Conservation (phyloP, 2,329 filamentous ascomycete species). For the Verticillium albo-atrum region DNA sequence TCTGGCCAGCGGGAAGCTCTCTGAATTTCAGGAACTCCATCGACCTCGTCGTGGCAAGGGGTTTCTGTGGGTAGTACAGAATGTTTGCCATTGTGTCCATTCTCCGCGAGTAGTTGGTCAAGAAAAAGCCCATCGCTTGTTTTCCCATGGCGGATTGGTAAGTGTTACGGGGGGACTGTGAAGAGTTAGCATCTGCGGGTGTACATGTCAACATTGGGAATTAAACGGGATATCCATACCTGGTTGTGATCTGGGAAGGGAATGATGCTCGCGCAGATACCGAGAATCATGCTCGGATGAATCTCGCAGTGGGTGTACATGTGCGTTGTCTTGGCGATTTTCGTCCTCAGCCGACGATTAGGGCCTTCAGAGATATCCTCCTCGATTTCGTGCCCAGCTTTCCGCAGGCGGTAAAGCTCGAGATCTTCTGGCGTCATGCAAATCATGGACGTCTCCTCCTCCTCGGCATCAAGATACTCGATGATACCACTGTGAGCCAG, state of each 20-base stretch:
- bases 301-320: slow-evolving; percentile 99
- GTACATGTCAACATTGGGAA: background rate
- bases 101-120: slow-evolving; percentile 92
- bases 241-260: slow-evolving; percentile 99
- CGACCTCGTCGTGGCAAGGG: slow-evolving; percentile 87
- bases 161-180: slow-evolving; percentile 90
- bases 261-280: slow-evolving; percentile 98
- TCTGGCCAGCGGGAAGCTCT: slow-evolving; percentile 93
- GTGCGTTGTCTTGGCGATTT: slow-evolving; percentile 80
- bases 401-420: slow-evolving; percentile 68
- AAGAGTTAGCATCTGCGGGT: slow-evolving; percentile 23
- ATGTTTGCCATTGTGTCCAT: slow-evolving; percentile 99
- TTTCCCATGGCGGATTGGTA: slow-evolving; percentile 99
- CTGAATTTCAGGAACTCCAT: slow-evolving; percentile 99
- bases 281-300: slow-evolving; percentile 97
- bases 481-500: slow-evolving; percentile 81
- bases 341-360: slow-evolving; percentile 83
- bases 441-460: slow-evolving; percentile 98
- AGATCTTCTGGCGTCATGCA: slow-evolving; percentile 97
- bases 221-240: slow-evolving; percentile 36
- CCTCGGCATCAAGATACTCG: slow-evolving; percentile 95
- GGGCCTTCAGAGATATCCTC: slow-evolving; percentile 63
- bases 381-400: slow-evolving; percentile 58
- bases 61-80: slow-evolving; percentile 97
- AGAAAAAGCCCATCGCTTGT: slow-evolving; percentile 98